Percentiles rank a stretch among this genome's conserved stretches.
phyloP scores from a whole-genome alignment of 768 basidiomycete genomes.

The Psilocybe tampanensis region DNA sequence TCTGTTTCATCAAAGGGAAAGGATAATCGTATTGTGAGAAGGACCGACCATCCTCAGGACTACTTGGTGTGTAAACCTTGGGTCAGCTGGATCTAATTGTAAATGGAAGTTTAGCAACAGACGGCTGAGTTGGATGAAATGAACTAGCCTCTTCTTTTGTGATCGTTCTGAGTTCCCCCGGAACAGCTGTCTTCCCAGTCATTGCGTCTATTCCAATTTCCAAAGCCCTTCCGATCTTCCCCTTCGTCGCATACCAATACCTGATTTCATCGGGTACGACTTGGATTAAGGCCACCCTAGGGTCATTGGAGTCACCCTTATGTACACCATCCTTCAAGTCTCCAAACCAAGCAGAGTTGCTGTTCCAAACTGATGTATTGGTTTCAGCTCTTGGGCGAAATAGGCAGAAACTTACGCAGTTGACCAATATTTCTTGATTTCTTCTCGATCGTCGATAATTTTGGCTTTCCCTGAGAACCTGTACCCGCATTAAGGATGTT shows the following conservation, averaged over 20 bases:
- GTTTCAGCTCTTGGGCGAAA: neutral
- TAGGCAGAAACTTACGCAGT: slow-evolving; percentile 39
- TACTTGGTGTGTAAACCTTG: slow-evolving; percentile 39
- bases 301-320: slow-evolving; percentile 78
- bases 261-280: slow-evolving; percentile 80
- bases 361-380: slow-evolving; percentile 29
- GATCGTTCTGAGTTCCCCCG: slow-evolving; percentile 80
- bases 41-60: neutral
- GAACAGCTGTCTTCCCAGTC: slow-evolving; percentile 63
- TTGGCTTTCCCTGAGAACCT: slow-evolving; percentile 73
- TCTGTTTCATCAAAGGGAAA: too few species aligned
- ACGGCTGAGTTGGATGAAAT: slow-evolving; percentile 5
- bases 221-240: slow-evolving; percentile 55
- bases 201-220: slow-evolving; percentile 62
- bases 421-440: slow-evolving; percentile 71
- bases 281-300: slow-evolving; percentile 78
- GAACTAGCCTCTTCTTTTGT: slow-evolving; percentile 66
- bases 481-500: slow-evolving; percentile 21
- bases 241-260: slow-evolving; percentile 75
- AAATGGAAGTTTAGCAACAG: neutral
- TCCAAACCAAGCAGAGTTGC: slow-evolving; percentile 79
- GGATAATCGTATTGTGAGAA: too few species aligned
- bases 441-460: slow-evolving; percentile 59
- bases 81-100: slow-evolving; percentile 44
- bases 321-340: slow-evolving; percentile 86